Conservation (phyloP, 2,329 filamentous ascomycete species). For the Exophiala viscosa region DNA sequence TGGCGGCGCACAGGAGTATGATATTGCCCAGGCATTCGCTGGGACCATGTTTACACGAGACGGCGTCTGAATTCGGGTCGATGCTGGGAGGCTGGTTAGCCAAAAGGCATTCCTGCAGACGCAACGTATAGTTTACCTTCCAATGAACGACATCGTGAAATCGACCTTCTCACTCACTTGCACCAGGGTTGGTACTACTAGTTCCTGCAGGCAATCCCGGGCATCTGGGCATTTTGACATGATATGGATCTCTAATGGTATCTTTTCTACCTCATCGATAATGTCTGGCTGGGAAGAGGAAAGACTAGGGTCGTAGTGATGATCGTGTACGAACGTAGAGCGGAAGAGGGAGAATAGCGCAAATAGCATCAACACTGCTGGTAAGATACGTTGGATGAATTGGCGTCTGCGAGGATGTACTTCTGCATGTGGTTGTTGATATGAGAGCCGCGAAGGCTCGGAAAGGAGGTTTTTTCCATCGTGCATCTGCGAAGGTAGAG, state of each 20-base stretch:
- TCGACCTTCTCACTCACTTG: slow-evolving; percentile 77
- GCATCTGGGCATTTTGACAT: slow-evolving; percentile 98
- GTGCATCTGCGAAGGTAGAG: background rate
- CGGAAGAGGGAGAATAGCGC: slow-evolving; percentile 18
- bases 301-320: slow-evolving; percentile 18
- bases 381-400: slow-evolving; percentile 14
- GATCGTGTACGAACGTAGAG: slow-evolving; percentile 20
- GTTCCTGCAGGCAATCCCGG: slow-evolving; percentile 70
- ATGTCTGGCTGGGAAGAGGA: background rate
- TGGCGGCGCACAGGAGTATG: slow-evolving; percentile 82
- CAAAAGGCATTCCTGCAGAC: slow-evolving; percentile 8
- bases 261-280: slow-evolving; percentile 32
- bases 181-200: slow-evolving; percentile 86
- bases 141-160: slow-evolving; percentile 88
- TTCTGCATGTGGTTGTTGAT: background rate
- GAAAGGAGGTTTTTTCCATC: slow-evolving; percentile 3
- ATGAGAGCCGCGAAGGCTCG: background rate
- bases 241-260: slow-evolving; percentile 88
- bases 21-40: slow-evolving; percentile 92
- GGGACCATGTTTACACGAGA: slow-evolving; percentile 85
- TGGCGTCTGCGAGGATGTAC: slow-evolving; percentile 1
- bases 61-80: slow-evolving; percentile 70
- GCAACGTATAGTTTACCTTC: slow-evolving; percentile 55
- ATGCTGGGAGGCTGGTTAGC: slow-evolving; percentile 41
- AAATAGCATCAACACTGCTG: slow-evolving; percentile 21